phyloP scores from a whole-genome alignment of 2,329 filamentous ascomycete genomes.

The Hortaea sp. region DNA sequence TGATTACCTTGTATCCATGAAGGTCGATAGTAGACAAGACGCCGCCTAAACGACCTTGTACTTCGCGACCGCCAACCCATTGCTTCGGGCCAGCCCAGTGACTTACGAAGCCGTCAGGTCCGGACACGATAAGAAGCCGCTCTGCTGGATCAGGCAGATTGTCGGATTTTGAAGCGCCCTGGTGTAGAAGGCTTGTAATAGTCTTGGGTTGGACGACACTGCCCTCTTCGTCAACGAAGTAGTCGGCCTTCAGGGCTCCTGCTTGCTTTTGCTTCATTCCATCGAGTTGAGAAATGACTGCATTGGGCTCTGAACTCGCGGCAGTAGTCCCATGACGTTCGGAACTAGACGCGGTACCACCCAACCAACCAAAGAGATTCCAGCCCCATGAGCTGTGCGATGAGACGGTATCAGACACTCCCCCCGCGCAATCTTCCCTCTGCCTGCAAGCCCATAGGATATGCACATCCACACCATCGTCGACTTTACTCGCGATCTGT shows the following conservation, averaged over 20 bases:
- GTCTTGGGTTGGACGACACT: conserved; percentile 46
- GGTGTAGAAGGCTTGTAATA: conserved; percentile 21
- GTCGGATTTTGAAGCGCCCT: background rate
- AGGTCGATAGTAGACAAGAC: conserved; percentile 52
- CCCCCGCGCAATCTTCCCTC: conserved; percentile 55
- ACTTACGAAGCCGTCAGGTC: conserved; percentile 80
- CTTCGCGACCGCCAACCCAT: conserved; percentile 62
- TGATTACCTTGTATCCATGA: conserved; percentile 49
- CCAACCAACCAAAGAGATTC: conserved; percentile 8
- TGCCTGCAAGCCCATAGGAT: conserved; percentile 75
- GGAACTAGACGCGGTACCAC: background rate
- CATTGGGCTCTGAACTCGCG: conserved; percentile 26
- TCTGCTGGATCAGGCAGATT: conserved; percentile 20
- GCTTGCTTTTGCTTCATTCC: conserved; percentile 40
- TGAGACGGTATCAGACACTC: conserved; percentile 40
- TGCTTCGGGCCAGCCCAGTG: conserved; percentile 71
- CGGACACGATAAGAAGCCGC: conserved; percentile 72
- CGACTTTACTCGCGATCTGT: conserved; percentile 57
- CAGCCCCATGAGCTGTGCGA: conserved; percentile 7
- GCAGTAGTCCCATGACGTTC: no score
- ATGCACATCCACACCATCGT: conserved; percentile 45
- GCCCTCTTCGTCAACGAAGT: conserved; percentile 74
- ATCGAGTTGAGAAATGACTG: conserved; percentile 54
- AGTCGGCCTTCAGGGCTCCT: conserved; percentile 45
- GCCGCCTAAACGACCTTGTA: conserved; percentile 65